These are phyloP conservation scores for Fragaria iinumae DNA, from an alignment of 306 rosid species.

Conservation along the genomic window DNA sequence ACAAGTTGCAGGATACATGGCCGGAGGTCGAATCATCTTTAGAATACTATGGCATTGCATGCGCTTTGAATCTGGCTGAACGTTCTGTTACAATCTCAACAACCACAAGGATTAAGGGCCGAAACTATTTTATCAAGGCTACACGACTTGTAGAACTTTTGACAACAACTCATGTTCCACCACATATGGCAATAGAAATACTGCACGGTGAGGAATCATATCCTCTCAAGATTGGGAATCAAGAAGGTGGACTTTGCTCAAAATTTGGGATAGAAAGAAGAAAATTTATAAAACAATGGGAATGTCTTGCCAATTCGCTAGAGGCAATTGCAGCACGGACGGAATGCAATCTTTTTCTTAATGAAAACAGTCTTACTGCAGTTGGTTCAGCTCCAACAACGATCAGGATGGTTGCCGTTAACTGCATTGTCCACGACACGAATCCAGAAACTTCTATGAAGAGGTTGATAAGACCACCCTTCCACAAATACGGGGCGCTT, in stretches of 20 bases:
- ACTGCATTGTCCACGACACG: not conserved
- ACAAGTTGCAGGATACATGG: not conserved
- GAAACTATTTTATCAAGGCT: not conserved
- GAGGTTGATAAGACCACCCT: not conserved
- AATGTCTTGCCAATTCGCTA: not conserved
- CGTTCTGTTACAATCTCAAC: not conserved
- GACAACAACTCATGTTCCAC: not conserved
- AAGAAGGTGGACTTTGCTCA: not conserved
- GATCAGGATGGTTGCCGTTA: not conserved
- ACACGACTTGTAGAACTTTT: not conserved
- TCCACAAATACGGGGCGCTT: not conserved
- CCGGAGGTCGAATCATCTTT: not conserved
- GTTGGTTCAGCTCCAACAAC: not conserved
- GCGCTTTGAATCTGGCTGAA: not conserved
- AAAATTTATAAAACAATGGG: not conserved
- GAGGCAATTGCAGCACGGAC: not conserved
- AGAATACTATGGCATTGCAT: not conserved
- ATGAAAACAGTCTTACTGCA: not conserved
- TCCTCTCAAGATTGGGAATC: not conserved
- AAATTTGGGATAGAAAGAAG: too few relatives aligned
- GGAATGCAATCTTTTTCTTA: not conserved
- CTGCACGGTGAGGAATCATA: not conserved
- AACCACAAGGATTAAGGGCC: not conserved
- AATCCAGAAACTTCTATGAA: not conserved
- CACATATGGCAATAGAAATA: not conserved